Percentiles rank a stretch among this genome's conserved stretches.
phyloP scores from a whole-genome alignment of 2,329 filamentous ascomycete genomes.

The Curvularia verruculosa region DNA sequence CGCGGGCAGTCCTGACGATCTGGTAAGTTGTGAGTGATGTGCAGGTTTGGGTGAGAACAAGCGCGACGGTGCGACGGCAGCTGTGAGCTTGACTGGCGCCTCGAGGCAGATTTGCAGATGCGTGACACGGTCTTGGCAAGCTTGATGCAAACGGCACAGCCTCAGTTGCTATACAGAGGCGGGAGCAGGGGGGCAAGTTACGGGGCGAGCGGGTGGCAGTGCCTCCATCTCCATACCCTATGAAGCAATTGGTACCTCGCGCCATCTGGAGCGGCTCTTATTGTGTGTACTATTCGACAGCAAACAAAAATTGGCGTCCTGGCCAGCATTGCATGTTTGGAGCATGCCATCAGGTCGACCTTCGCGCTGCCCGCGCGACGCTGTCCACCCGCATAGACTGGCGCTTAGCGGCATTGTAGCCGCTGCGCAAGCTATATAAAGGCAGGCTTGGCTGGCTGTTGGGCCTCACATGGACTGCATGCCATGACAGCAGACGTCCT shows the following conservation, averaged over 20 bases:
- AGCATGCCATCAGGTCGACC: constrained; percentile 17
- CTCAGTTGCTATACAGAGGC: constrained; percentile 36
- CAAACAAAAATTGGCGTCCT: not conserved
- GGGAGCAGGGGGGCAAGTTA: constrained; percentile 24
- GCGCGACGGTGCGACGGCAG: constrained; percentile 39
- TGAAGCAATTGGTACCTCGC: constrained; percentile 10
- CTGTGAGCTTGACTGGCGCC: constrained; percentile 37
- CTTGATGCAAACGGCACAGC: constrained; percentile 44
- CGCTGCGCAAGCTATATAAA: constrained; percentile 37
- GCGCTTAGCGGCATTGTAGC: constrained; percentile 37
- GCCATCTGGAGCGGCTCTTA: constrained; percentile 6
- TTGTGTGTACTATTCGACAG: constrained; percentile 6
- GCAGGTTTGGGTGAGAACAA: constrained; percentile 33
- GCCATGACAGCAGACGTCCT: constrained; percentile 9
- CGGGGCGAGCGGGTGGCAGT: constrained; percentile 36
- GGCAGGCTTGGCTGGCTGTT: constrained; percentile 29
- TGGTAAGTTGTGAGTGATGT: constrained; percentile 19
- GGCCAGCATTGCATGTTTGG: constrained; percentile 10
- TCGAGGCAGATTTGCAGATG: constrained; percentile 46
- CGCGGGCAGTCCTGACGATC: constrained; percentile 25
- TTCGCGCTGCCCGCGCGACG: constrained; percentile 14
- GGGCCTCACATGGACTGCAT: constrained; percentile 14
- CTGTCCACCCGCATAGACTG: constrained; percentile 30
- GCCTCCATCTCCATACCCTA: constrained; percentile 22
- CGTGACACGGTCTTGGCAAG: constrained; percentile 38